Percentiles rank a stretch among this genome's conserved stretches.
Evolutionary conservation across 164 flowering plant species (phyloP).

Genomic region (Taxillus chinensis): DNA sequence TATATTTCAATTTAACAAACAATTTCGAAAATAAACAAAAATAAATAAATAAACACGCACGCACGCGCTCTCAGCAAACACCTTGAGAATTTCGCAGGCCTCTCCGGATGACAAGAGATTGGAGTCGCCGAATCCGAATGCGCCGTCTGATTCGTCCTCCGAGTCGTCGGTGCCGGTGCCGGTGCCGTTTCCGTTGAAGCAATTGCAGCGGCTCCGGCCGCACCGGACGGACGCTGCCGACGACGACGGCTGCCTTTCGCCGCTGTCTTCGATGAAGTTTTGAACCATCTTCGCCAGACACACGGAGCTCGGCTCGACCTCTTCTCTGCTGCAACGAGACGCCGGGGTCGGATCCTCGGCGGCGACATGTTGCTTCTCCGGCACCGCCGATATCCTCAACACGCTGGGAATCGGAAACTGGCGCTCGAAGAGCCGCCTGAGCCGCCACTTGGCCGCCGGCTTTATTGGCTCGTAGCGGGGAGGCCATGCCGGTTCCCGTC

Average conservation of each 20-base stretch:
- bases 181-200: conserved; percentile 20
- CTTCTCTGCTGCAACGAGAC: conserved; percentile 8
- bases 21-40: too few relatives aligned
- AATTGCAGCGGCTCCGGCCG: conserved; percentile 29
- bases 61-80: conserved; percentile 3
- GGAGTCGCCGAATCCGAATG: conserved; percentile 13
- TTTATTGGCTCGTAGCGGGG: conserved; percentile 13
- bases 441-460: conserved; percentile 26
- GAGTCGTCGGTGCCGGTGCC: conserved; percentile 23
- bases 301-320: conserved; percentile 41
- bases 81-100: conserved; percentile 40
- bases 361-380: conserved; percentile 10
- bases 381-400: conserved; percentile 16
- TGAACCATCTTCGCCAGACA: conserved; percentile 48
- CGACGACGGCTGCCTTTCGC: conserved; percentile 22
- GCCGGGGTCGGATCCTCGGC: conserved; percentile 5
- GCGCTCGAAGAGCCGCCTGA: conserved; percentile 25
- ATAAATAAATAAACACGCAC: too few relatives aligned
- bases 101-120: conserved; percentile 18
- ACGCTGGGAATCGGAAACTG: conserved; percentile 25
- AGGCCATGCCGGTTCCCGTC: conserved; percentile 4
- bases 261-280: conserved; percentile 42
- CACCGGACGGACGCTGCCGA: conserved; percentile 14
- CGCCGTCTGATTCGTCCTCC: conserved; percentile 30
- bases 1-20: neutral